These are phyloP conservation scores for Boechera retrofracta DNA, from an alignment of 345 rosid genomes.

Conservation along the genomic window DNA sequence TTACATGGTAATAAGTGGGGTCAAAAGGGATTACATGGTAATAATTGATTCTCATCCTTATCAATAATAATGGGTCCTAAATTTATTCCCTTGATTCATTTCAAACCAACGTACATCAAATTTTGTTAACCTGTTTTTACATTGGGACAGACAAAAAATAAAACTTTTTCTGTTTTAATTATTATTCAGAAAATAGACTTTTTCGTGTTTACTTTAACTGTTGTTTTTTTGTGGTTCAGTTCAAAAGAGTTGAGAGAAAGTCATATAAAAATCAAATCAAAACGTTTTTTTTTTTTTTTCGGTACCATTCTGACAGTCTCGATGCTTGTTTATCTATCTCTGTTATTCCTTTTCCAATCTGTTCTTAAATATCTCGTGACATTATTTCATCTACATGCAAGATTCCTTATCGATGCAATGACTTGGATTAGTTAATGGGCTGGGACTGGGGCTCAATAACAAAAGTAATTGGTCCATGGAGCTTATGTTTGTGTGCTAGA, in stretches of 20 bases:
- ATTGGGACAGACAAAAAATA: too few species aligned
- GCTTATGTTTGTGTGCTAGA: not conserved
- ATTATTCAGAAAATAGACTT: too few species aligned
- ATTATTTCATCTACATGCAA: not conserved
- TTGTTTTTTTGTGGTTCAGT: not conserved
- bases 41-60: not conserved
- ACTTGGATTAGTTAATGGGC: conserved; percentile 14
- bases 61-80: not conserved
- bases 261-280: not conserved
- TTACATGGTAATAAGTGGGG: not conserved
- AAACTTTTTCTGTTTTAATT: too few species aligned
- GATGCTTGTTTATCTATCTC: not conserved
- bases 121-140: too few species aligned
- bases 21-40: not conserved
- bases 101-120: not conserved
- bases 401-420: conserved; percentile 11
- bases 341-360: not conserved
- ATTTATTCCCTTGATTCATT: not conserved
- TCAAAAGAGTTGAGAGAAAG: not conserved
- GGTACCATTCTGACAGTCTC: not conserved
- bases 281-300: not conserved
- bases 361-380: not conserved
- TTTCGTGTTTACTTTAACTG: too few species aligned
- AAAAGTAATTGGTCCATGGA: not conserved
- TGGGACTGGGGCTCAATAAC: not conserved